Evolutionary conservation across 345 rosid species (phyloP).

Genomic region (Citrus medica): DNA sequence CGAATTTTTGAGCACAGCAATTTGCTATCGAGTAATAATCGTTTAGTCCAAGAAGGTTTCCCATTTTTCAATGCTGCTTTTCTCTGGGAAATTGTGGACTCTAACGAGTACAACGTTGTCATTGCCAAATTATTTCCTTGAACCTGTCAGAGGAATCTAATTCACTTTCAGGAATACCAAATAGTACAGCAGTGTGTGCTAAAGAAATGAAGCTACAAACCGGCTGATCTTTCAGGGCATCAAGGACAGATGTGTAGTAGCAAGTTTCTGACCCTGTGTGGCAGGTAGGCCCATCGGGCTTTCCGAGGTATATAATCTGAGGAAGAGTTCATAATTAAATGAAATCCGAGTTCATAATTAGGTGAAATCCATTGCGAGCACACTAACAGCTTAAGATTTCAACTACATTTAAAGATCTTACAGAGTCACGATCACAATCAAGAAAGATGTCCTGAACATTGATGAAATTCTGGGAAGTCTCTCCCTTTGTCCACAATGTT

Average conservation of each 20-base stretch:
- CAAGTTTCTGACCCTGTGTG: constrained; percentile 94
- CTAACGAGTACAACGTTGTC: constrained; percentile 71
- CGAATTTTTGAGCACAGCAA: constrained; percentile 14
- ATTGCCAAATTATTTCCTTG: constrained; percentile 50
- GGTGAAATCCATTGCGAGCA: not conserved
- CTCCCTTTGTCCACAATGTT: constrained; percentile 88
- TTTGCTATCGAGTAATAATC: not conserved
- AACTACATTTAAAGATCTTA: constrained; percentile 29
- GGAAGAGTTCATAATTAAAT: constrained; percentile 2
- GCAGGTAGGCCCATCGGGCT: constrained; percentile 92
- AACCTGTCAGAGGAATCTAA: constrained; percentile 34
- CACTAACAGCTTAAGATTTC: not conserved
- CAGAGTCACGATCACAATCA: constrained; percentile 87
- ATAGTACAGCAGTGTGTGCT: not conserved
- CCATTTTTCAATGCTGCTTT: constrained; percentile 57
- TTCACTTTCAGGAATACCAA: not conserved
- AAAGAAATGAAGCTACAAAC: constrained; percentile 24
- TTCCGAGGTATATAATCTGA: constrained; percentile 90
- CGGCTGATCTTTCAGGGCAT: constrained; percentile 35
- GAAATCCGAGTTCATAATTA: not conserved
- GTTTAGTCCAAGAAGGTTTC: constrained; percentile 81
- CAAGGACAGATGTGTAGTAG: constrained; percentile 44
- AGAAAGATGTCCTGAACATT: constrained; percentile 65
- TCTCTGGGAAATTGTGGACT: constrained; percentile 67
- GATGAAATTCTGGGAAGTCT: constrained; percentile 87